phyloP scores from a whole-genome alignment of 768 basidiomycete genomes.

The Flagelloscypha sp. region DNA sequence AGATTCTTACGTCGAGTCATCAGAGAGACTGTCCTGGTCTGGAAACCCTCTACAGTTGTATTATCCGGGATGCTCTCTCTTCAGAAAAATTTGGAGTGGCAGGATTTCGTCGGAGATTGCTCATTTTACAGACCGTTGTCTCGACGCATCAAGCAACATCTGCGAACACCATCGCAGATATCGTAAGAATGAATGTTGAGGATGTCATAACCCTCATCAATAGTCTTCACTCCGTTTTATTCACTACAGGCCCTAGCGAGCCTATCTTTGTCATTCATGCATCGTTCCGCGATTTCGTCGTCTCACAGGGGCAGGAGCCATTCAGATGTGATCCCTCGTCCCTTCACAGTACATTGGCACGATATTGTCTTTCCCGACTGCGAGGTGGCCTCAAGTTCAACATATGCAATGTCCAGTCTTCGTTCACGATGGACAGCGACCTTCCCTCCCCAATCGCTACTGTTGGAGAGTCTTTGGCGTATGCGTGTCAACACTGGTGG shows the following conservation, averaged over 20 bases:
- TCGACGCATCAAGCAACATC: constrained; percentile 1
- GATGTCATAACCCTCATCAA: no score
- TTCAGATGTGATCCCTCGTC: neutral
- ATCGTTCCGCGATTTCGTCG: constrained; percentile 3
- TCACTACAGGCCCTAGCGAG: neutral
- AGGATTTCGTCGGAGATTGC: neutral
- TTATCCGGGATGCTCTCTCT: neutral
- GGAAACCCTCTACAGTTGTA: neutral
- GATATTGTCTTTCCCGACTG: constrained; percentile 6
- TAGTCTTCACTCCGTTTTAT: constrained; percentile 1
- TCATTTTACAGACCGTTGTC: neutral
- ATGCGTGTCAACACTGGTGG: constrained; percentile 8
- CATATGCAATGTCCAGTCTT: constrained; percentile 10
- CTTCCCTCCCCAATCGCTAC: neutral
- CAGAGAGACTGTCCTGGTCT: neutral
- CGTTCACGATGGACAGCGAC: constrained; percentile 5
- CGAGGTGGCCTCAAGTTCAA: constrained; percentile 10
- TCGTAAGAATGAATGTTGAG: no score
- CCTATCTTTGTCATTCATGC: neutral
- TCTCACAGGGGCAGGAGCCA: neutral
- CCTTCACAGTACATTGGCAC: neutral
- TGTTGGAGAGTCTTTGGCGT: constrained; percentile 5
- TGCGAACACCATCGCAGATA: no score
- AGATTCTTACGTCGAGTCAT: neutral
- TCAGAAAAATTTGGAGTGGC: neutral